Evolutionary conservation across 2,329 filamentous ascomycete genomes (phyloP), one percentile per base, ranked within the genome.

Genomic region (Sarocladium brachiariae): DNA sequence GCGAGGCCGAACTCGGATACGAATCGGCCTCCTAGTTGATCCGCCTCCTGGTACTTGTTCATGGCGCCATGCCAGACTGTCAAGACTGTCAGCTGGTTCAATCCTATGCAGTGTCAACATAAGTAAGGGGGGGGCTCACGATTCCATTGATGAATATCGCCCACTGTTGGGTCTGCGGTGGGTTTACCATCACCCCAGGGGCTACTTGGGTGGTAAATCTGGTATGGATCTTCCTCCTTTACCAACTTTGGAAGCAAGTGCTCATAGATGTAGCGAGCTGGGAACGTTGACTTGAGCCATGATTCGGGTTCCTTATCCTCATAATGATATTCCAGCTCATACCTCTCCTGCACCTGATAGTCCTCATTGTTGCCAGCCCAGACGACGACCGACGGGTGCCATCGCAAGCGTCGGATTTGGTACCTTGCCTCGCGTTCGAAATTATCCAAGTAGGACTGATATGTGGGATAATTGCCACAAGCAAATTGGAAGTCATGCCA

Each of bases 401-500:
- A 71, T 47, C 77, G 66, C 34, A 83, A 59, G 9, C 77, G 67
- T 39, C 74, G 74, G 39, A 87, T 71, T 58, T 86, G 84, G 53
- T 80, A 78, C 18, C 75, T 65, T 38, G 81, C 80, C 65, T 89
- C 86, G 33, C 69, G 58, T 52, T 79, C 73, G 52, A 88, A 76
- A 1, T 77, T 82, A 23, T 75, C 66, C 18, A 86, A 68, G 43
- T 84, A 80, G 7, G 73, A 70, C 1, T 78, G 74, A 59, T 80
- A 81, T 2, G 80, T 76, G 30, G 86, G 86, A 62, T 86, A 87
- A 56, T 81, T 83, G 19, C 81, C 83, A 58, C 84, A 87, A 24
- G 78, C 86, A 61, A 90, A 90, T 69, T 85, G 80, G 61, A 89
- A 90, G 60, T 90, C 87, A 59, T 90, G 86, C 86, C 86, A 90